Conservation (phyloP, 345 rosid genomes). For the Populus pruinosa region DNA sequence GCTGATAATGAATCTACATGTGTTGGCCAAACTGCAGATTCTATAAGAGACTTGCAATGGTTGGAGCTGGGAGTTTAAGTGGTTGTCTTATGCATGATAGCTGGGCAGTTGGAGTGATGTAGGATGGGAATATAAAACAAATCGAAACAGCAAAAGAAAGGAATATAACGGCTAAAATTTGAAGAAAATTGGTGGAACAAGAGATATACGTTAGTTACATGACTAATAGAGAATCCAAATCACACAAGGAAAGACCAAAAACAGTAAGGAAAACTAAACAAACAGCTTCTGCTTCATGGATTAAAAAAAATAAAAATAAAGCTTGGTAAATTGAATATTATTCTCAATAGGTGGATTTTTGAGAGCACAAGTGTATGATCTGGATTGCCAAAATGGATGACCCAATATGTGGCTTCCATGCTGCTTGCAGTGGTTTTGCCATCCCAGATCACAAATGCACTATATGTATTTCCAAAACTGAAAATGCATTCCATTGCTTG, state of each 20-base stretch:
- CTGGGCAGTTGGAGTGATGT: not conserved
- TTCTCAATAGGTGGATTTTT: not conserved
- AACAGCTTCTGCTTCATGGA: not conserved
- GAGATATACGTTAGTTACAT: not conserved
- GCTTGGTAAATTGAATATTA: not conserved
- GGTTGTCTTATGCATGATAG: not conserved
- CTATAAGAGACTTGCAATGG: not conserved
- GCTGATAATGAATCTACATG: not conserved
- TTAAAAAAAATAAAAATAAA: not conserved
- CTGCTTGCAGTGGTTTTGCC: not conserved
- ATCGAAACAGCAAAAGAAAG: not conserved
- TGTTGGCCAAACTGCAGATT: not conserved
- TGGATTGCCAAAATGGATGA: not conserved
- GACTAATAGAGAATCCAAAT: not conserved
- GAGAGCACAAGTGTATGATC: not conserved
- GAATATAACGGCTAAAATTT: not conserved
- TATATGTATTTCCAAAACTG: not conserved
- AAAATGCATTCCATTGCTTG: not conserved
- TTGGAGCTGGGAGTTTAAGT: not conserved
- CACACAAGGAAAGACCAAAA: not conserved
- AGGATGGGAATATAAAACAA: not conserved
- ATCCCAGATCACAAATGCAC: not conserved
- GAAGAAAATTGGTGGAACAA: not conserved
- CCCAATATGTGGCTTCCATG: not conserved
- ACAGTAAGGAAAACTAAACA: not conserved